These are phyloP conservation scores for Hypoxylon sp. DNA, from an alignment of 2,329 filamentous ascomycete genomes.

Conservation along the genomic window DNA sequence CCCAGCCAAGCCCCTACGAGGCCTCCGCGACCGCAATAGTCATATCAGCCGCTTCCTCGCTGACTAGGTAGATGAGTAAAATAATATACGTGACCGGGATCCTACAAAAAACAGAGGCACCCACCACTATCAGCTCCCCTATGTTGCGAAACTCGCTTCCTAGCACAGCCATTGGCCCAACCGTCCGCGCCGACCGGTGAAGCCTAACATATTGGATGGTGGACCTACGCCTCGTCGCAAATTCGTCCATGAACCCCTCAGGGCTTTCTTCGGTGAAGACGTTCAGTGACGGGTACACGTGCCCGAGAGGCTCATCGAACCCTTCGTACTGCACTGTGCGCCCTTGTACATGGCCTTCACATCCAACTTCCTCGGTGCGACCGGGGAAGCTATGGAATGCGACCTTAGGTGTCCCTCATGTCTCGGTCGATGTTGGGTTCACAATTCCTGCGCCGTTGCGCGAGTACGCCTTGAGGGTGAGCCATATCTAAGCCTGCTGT, in stretches of 20 bases:
- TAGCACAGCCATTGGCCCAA: background rate
- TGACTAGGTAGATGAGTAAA: conserved; percentile 61
- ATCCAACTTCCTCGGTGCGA: background rate
- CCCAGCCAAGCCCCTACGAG: conserved; percentile 6
- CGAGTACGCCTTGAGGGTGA: background rate
- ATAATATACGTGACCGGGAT: conserved; percentile 64
- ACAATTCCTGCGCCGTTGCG: background rate
- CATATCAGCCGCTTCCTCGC: conserved; percentile 69
- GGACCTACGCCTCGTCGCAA: background rate
- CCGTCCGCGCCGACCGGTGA: background rate
- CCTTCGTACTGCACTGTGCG: background rate
- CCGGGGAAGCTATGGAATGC: background rate
- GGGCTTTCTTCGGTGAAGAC: background rate
- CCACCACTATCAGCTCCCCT: conserved; percentile 67
- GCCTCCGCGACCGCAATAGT: conserved; percentile 62
- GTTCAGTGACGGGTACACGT: background rate
- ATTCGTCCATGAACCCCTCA: background rate
- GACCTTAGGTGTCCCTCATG: background rate
- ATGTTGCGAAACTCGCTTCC: conserved; percentile 58
- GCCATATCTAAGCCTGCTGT: background rate
- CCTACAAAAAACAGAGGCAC: conserved; percentile 67
- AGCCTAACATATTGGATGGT: background rate
- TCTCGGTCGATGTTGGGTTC: background rate
- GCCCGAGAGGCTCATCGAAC: background rate
- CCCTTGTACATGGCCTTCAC: background rate